These are phyloP conservation scores for Talaromyces stipitatus DNA, from an alignment of 495 filamentous ascomycete species.

Conservation along the genomic window DNA sequence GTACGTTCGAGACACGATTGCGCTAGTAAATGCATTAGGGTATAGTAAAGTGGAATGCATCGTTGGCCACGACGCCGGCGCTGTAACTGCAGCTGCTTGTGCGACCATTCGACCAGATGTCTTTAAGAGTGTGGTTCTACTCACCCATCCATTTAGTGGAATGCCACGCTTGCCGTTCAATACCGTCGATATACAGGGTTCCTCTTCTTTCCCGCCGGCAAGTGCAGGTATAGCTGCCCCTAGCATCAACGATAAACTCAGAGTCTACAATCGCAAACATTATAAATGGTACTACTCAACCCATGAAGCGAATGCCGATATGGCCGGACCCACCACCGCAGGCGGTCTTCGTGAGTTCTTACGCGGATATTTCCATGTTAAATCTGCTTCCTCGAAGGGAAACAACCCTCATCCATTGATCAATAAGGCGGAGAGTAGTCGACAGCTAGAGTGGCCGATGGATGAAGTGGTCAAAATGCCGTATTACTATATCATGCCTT, in stretches of 20 bases:
- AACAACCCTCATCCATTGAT: constrained; percentile 47
- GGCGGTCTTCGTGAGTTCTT: constrained; percentile 51
- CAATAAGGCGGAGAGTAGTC: neutral
- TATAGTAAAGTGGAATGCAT: constrained; percentile 51
- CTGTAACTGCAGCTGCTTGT: constrained; percentile 48
- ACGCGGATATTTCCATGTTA: constrained; percentile 61
- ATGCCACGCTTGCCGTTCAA: constrained; percentile 44
- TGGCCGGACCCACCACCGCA: constrained; percentile 39
- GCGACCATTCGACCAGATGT: constrained; percentile 58
- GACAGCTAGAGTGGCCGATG: constrained; percentile 41
- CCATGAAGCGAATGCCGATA: constrained; percentile 45
- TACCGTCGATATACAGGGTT: constrained; percentile 19
- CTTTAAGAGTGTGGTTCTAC: constrained; percentile 45
- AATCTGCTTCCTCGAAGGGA: constrained; percentile 50
- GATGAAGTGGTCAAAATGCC: constrained; percentile 50
- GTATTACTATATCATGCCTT: constrained; percentile 62
- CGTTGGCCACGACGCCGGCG: constrained; percentile 62
- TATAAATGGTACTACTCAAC: constrained; percentile 68
- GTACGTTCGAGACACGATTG: constrained; percentile 54
- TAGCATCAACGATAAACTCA: constrained; percentile 50
- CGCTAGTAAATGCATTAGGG: constrained; percentile 52
- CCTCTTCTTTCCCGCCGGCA: constrained; percentile 15
- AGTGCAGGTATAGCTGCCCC: constrained; percentile 12
- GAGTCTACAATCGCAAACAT: constrained; percentile 48
- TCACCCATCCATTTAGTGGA: constrained; percentile 52